phyloP scores from a whole-genome alignment of 78 protist species.

The Neovahlkampfia damariscottae region DNA sequence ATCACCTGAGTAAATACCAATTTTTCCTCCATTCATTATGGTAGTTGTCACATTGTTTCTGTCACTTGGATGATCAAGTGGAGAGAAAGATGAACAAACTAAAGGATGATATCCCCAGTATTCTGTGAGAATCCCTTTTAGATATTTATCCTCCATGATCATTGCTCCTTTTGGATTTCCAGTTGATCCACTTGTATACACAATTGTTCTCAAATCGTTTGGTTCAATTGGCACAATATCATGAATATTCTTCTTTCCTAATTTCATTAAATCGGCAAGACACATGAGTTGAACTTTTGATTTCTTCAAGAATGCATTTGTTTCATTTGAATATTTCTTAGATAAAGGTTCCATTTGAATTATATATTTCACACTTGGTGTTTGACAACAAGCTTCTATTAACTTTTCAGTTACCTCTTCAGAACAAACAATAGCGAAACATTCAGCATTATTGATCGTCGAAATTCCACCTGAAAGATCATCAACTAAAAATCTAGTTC shows the following conservation, averaged over 20 bases:
- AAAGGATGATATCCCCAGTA: not conserved
- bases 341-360: not conserved
- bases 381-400: not conserved
- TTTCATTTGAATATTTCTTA: not conserved
- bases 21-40: not conserved
- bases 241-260: not conserved
- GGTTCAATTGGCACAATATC: not conserved
- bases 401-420: not conserved
- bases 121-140: not conserved
- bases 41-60: not conserved
- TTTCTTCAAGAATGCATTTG: too few relatives aligned
- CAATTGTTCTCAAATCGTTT: not conserved
- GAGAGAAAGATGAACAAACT: not conserved
- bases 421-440: not conserved
- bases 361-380: not conserved
- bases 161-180: not conserved
- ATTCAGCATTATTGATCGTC: not conserved
- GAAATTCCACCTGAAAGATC: not conserved
- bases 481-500: not conserved
- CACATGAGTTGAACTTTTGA: not conserved
- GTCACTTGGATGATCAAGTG: not conserved
- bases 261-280: not conserved
- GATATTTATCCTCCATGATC: not conserved
- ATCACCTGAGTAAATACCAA: not conserved
- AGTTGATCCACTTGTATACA: not conserved